Evolutionary conservation across 495 filamentous ascomycete genomes (phyloP).

Genomic region (Hypoxylon perforatum): DNA sequence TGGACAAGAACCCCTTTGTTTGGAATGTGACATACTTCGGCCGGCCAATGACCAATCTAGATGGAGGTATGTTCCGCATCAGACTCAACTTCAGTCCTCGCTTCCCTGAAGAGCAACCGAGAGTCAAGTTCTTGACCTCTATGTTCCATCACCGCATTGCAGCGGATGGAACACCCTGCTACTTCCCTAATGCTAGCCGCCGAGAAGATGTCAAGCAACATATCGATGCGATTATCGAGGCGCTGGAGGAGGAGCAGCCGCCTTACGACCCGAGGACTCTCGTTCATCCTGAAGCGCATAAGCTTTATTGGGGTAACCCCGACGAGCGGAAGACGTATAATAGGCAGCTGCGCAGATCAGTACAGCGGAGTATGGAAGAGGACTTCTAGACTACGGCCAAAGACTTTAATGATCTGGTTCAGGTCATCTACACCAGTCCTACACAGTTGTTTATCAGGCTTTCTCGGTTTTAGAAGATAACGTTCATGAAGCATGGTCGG

Average conservation of each 20-base stretch:
- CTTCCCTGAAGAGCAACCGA: constrained; percentile 91
- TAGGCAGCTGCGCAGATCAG: constrained; percentile 74
- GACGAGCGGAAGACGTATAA: constrained; percentile 87
- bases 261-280: constrained; percentile 91
- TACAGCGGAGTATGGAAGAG: constrained; percentile 67
- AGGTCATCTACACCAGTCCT: background rate
- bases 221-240: constrained; percentile 83
- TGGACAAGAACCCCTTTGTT: constrained; percentile 75
- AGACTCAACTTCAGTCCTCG: constrained; percentile 84
- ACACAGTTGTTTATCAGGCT: constrained; percentile 7
- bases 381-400: constrained; percentile 38
- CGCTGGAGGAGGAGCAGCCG: constrained; percentile 86
- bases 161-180: constrained; percentile 81
- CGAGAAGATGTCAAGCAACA: constrained; percentile 85
- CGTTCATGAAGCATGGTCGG: constrained; percentile 12
- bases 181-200: constrained; percentile 70
- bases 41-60: constrained; percentile 90
- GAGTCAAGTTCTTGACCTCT: constrained; percentile 80
- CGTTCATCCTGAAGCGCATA: constrained; percentile 87
- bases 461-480: constrained; percentile 5
- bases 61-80: constrained; percentile 89
- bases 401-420: background rate
- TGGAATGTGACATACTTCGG: constrained; percentile 85
- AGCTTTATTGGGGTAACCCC: constrained; percentile 84
- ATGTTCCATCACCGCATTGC: constrained; percentile 93